These are phyloP conservation scores for Coemansia sp. DNA, from an alignment of 192 early-diverging fungal genomes.

Conservation along the genomic window DNA sequence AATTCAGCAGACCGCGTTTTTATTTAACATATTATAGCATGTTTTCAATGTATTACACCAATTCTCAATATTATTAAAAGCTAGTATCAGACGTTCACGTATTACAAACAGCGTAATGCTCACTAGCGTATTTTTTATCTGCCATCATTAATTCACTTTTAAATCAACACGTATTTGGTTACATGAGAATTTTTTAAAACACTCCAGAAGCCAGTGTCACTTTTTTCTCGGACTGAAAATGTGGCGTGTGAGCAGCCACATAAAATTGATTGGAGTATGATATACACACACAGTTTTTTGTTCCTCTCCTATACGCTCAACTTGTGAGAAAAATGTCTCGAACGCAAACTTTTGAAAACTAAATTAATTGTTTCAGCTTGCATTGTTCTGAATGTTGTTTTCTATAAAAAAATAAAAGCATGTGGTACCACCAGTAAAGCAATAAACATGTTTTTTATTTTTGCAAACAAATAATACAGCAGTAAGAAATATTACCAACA, in stretches of 20 bases:
- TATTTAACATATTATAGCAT: no score
- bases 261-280: not conserved
- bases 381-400: not conserved
- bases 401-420: not conserved
- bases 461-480: not conserved
- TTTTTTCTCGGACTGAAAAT: not conserved
- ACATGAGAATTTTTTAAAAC: not conserved
- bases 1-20: not conserved
- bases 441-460: not conserved
- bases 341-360: not conserved
- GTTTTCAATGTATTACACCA: not conserved
- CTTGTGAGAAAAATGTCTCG: not conserved
- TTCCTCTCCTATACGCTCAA: not conserved
- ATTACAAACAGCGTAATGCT: no score
- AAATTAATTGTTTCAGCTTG: not conserved
- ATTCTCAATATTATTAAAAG: not conserved
- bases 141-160: no score
- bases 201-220: not conserved
- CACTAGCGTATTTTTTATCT: no score
- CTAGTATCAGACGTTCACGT: no score
- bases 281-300: not conserved
- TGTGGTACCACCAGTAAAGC: not conserved
- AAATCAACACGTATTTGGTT: not conserved
- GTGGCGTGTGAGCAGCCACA: constrained; percentile 17
- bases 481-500: not conserved